Percentiles rank a stretch among this genome's conserved stretches.
These are phyloP conservation scores for Eucalyptus lansdowneana DNA, from an alignment of 345 rosid genomes.

Conservation along the genomic window DNA sequence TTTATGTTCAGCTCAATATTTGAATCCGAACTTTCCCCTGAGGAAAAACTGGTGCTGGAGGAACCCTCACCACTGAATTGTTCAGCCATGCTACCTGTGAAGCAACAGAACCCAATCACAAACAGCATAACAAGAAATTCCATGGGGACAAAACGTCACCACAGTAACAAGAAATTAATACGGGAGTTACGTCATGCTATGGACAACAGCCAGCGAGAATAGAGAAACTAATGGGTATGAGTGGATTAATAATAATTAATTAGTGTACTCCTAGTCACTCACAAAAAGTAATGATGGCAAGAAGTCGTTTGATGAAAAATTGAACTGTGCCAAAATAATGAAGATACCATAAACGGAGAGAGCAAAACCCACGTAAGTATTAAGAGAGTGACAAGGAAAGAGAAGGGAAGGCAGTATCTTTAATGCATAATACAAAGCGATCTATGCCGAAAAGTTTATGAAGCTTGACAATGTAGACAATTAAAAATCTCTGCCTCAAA, in stretches of 20 bases:
- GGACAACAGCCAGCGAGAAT: neutral
- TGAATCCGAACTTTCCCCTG: slow-evolving; percentile 44
- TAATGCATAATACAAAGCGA: neutral
- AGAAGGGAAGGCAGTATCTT: neutral
- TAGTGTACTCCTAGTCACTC: neutral
- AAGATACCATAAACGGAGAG: neutral
- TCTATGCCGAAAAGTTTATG: neutral
- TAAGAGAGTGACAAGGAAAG: neutral
- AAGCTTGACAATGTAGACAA: neutral
- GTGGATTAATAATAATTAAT: neutral
- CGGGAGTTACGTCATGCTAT: neutral
- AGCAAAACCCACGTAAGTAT: neutral
- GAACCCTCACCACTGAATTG: slow-evolving; percentile 36
- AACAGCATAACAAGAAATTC: neutral
- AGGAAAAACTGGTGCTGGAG: slow-evolving; percentile 28
- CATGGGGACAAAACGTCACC: neutral
- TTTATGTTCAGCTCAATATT: slow-evolving; percentile 66
- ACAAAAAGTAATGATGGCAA: neutral
- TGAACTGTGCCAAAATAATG: neutral
- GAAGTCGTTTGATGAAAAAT: neutral
- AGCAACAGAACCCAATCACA: neutral
- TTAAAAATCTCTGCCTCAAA: neutral
- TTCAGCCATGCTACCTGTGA: slow-evolving; percentile 45
- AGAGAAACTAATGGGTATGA: neutral
- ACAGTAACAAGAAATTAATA: neutral